Base-by-base conservation (phyloP, 1,139 yeast species). In the Pichiaceae sp. region DNA sequence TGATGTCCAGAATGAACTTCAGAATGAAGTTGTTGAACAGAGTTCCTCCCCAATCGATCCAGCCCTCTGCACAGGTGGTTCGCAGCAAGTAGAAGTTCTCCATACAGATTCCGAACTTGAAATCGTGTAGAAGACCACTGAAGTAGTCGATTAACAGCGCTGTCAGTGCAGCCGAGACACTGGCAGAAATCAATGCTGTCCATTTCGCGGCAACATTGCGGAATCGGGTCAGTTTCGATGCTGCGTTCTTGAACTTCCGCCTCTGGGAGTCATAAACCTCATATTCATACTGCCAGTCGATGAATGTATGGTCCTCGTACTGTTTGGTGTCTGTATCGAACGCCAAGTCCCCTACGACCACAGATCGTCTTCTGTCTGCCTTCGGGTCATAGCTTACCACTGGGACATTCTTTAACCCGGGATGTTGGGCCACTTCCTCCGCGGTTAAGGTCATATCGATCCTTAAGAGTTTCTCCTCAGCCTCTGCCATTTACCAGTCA, bases 61-160 rank as follows among this genome's bases (percentile, higher is more conserved):
- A 72, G 8, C 50, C 40, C 3, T 41, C 42, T 3, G 11, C 17
- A 40, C 63, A 58, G 15, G 50, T 43, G 8, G 55, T 54, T 16
- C 53, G 53, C 4, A 53, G 57, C 3, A 44, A 41, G 2, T 67
- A 63, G 37, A 69, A 47, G 3, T 61, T 61, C 3, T 52, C 47
- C 1, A 46, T 33, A 47, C 81, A 75, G 26, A 60, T 55, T 2
- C 80, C 80, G 37, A 57, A 56, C 41, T 77, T 73, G 34, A 80
- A 46, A 46, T 82, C 86, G 34, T 76, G 72, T 33, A 83, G 63
- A 75, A 79, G 75, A 20, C 70, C 75, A 0, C 85, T 66, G 0
- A 68, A 55, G 43, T 79, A 68, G 49, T 82, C 87, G 24, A 82
- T 66, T 14, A 66, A 49, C 0, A 82, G 70, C 1, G 89, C 75